Evolutionary conservation across 306 rosid genomes (phyloP).

Genomic region (Pterocarpus santalinus): DNA sequence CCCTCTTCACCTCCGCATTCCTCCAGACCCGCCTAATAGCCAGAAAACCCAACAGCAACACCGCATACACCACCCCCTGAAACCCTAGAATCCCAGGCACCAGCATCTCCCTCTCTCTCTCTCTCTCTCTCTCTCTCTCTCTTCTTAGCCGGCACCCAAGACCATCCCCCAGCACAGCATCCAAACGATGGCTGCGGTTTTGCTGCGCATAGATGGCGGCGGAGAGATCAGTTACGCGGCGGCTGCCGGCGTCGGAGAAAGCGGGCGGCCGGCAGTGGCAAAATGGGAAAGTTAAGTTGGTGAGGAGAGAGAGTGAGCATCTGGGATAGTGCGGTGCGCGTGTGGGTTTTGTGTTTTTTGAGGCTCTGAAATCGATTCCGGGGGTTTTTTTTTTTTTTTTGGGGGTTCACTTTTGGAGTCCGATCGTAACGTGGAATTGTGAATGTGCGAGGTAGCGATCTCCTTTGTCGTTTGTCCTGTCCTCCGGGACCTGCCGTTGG

Average conservation of each 20-base stretch:
- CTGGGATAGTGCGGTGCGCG: background rate
- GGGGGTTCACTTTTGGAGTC: too few species aligned
- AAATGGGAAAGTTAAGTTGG: constrained; percentile 24
- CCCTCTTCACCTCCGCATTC: constrained; percentile 59
- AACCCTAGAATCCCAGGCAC: constrained; percentile 69
- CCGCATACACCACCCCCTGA: constrained; percentile 48
- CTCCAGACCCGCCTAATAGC: constrained; percentile 59
- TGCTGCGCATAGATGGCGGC: constrained; percentile 52
- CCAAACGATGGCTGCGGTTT: constrained; percentile 47
- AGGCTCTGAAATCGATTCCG: constrained; percentile 38
- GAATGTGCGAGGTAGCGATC: constrained; percentile 45
- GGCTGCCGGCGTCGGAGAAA: background rate
- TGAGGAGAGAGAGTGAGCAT: constrained; percentile 19
- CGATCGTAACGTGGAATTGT: constrained; percentile 28
- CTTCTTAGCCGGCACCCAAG: constrained; percentile 56
- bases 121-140: background rate
- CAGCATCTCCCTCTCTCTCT: constrained; percentile 45
- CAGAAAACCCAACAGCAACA: constrained; percentile 48
- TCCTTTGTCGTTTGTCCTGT: constrained; percentile 54
- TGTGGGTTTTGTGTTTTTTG: background rate
- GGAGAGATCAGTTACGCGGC: background rate
- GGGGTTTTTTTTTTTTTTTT: background rate
- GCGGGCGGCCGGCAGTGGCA: constrained; percentile 31
- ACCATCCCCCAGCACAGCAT: constrained; percentile 61
- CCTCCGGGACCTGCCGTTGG: constrained; percentile 38